These are phyloP conservation scores for Diaporthe longicolla DNA, from an alignment of 2,329 filamentous ascomycete species.

Conservation along the genomic window DNA sequence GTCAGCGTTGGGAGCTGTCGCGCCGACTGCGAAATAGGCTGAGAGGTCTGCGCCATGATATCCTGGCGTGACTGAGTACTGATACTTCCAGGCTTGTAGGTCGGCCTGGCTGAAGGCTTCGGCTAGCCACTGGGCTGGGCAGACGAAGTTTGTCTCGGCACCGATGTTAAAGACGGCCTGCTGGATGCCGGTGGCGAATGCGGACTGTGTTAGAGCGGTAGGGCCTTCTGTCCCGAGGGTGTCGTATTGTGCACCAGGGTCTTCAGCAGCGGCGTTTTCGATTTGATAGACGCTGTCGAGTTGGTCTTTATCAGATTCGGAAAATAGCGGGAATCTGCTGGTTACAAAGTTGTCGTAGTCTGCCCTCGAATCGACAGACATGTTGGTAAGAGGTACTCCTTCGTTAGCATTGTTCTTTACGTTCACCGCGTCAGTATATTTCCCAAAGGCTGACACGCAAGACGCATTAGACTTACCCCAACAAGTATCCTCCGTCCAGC, in stretches of 20 bases:
- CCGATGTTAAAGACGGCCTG: slow-evolving; percentile 63
- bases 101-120: slow-evolving; percentile 55
- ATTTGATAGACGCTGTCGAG: slow-evolving; percentile 43
- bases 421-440: background rate
- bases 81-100: slow-evolving; percentile 58
- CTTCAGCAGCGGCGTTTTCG: slow-evolving; percentile 39
- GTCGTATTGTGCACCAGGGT: slow-evolving; percentile 49
- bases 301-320: background rate
- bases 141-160: slow-evolving; percentile 64
- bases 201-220: slow-evolving; percentile 61
- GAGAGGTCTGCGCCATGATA: slow-evolving; percentile 53
- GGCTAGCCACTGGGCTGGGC: slow-evolving; percentile 64
- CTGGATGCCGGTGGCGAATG: slow-evolving; percentile 62
- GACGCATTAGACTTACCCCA: background rate
- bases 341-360: slow-evolving; percentile 48
- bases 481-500: slow-evolving; percentile 40
- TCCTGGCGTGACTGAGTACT: slow-evolving; percentile 55
- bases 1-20: slow-evolving; percentile 48
- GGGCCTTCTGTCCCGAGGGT: slow-evolving; percentile 54
- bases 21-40: slow-evolving; percentile 52
- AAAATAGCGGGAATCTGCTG: slow-evolving; percentile 32
- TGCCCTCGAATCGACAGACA: slow-evolving; percentile 46
- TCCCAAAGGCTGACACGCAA: background rate
- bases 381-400: slow-evolving; percentile 50
- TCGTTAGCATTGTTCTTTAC: slow-evolving; percentile 52